Percentiles rank a stretch among this genome's conserved stretches.
phyloP scores from a whole-genome alignment of 2,329 filamentous ascomycete species.

The Ceratocystis smalleyi region DNA sequence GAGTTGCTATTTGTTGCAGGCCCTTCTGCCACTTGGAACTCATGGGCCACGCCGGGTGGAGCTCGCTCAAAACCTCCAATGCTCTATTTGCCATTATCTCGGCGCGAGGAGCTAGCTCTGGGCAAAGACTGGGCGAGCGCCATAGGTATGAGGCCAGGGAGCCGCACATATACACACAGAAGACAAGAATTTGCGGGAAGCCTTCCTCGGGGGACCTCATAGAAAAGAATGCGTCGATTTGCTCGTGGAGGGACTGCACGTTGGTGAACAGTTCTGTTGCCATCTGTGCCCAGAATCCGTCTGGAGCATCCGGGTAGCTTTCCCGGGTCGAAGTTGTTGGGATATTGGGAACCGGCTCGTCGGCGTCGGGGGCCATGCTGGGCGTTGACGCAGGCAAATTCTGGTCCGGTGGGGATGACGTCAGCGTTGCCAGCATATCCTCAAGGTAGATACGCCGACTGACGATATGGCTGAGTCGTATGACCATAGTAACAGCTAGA shows the following conservation, averaged over 20 bases:
- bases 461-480: conserved; percentile 26
- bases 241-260: conserved; percentile 25
- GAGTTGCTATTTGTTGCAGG: conserved; percentile 19
- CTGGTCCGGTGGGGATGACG: conserved; percentile 7
- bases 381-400: conserved; percentile 11
- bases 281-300: conserved; percentile 22
- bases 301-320: conserved; percentile 17
- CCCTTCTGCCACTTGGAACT: conserved; percentile 19
- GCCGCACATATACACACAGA: conserved; percentile 28
- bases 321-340: conserved; percentile 8
- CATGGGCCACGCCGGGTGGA: conserved; percentile 21
- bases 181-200: conserved; percentile 26
- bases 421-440: conserved; percentile 20
- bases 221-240: conserved; percentile 24
- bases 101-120: conserved; percentile 19
- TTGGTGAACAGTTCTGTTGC: conserved; percentile 25
- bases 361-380: conserved; percentile 10
- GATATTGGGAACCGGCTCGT: conserved; percentile 11
- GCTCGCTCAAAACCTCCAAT: conserved; percentile 20
- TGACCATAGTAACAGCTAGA: conserved; percentile 25
- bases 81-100: conserved; percentile 21
- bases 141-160: conserved; percentile 25
- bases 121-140: conserved; percentile 23
- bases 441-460: conserved; percentile 24
- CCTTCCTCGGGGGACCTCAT: conserved; percentile 22